phyloP scores from a whole-genome alignment of 2,329 filamentous ascomycete genomes.

The Camillea tinctor region DNA sequence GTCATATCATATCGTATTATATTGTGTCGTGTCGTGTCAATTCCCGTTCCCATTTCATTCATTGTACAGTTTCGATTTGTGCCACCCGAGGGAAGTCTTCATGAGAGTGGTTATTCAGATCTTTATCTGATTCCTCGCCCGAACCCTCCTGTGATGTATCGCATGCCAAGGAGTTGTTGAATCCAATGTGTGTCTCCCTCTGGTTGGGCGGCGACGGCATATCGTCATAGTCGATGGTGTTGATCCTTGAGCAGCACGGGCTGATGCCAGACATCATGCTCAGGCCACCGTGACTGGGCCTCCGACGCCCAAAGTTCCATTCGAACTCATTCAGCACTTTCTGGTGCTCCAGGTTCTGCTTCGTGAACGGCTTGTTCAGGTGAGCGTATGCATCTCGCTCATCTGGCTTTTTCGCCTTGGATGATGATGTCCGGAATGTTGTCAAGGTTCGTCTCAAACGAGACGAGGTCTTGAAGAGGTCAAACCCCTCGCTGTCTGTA shows the following conservation, averaged over 20 bases:
- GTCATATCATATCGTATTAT: background rate
- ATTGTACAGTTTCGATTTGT: constrained; percentile 1
- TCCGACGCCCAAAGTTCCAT: constrained; percentile 28
- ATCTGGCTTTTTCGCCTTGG: constrained; percentile 17
- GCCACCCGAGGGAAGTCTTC: background rate
- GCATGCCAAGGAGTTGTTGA: constrained; percentile 12
- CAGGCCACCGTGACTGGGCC: constrained; percentile 18
- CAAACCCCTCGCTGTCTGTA: constrained; percentile 17
- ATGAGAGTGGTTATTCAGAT: background rate
- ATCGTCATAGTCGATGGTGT: constrained; percentile 25
- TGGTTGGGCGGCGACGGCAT: constrained; percentile 9
- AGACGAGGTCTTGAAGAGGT: constrained; percentile 18
- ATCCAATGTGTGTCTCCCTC: constrained; percentile 14
- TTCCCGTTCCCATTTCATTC: background rate
- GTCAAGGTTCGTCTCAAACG: constrained; percentile 23
- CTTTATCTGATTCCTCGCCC: constrained; percentile 13
- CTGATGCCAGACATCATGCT: constrained; percentile 30
- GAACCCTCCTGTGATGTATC: constrained; percentile 17
- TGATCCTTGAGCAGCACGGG: constrained; percentile 27
- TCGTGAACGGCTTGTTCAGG: constrained; percentile 32
- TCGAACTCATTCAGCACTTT: constrained; percentile 31
- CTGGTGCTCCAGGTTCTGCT: constrained; percentile 35
- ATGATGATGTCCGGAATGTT: constrained; percentile 17
- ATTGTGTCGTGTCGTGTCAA: too few relatives aligned
- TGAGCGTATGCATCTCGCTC: constrained; percentile 22